phyloP scores from a whole-genome alignment of 177 flowering plant species.

The Vitis hybrid region DNA sequence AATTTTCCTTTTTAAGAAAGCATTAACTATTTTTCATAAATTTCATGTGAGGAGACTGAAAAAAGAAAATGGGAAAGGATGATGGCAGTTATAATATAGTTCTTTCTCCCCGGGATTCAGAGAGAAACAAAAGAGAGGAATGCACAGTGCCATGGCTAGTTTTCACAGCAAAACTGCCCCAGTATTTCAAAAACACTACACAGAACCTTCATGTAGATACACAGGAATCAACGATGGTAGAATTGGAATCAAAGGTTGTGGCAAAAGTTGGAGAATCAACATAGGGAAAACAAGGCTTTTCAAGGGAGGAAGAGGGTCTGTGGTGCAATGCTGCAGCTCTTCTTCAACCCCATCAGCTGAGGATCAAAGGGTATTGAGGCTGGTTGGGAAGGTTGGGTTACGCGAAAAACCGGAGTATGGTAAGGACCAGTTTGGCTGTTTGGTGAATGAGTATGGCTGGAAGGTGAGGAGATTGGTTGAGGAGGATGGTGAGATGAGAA shows the following conservation, averaged over 20 bases:
- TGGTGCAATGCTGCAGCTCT: slow-evolving; percentile 13
- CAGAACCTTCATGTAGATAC: background rate
- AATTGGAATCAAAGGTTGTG: background rate
- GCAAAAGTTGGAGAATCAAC: background rate
- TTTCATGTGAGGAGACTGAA: too few species aligned
- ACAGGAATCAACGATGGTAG: background rate
- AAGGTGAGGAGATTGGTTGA: slow-evolving; percentile 68
- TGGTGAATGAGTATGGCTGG: slow-evolving; percentile 74
- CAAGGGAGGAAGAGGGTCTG: slow-evolving; percentile 6
- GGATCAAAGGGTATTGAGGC: background rate
- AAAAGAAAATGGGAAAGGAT: too few species aligned
- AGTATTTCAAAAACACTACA: background rate
- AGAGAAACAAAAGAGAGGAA: too few species aligned
- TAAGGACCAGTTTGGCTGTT: slow-evolving; percentile 23
- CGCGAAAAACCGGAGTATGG: background rate
- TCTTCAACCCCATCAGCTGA: slow-evolving; percentile 17
- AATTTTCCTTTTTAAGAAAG: too few species aligned
- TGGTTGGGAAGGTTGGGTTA: background rate
- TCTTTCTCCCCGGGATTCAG: too few species aligned
- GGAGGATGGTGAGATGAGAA: slow-evolving; percentile 57
- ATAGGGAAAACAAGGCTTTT: background rate
- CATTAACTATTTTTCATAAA: too few species aligned
- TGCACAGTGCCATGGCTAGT: too few species aligned
- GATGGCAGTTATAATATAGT: too few species aligned
- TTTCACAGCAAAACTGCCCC: too few species aligned